Base-by-base conservation (phyloP, 2,329 filamentous ascomycete genomes). In the Talaromyces amestolkiae region DNA sequence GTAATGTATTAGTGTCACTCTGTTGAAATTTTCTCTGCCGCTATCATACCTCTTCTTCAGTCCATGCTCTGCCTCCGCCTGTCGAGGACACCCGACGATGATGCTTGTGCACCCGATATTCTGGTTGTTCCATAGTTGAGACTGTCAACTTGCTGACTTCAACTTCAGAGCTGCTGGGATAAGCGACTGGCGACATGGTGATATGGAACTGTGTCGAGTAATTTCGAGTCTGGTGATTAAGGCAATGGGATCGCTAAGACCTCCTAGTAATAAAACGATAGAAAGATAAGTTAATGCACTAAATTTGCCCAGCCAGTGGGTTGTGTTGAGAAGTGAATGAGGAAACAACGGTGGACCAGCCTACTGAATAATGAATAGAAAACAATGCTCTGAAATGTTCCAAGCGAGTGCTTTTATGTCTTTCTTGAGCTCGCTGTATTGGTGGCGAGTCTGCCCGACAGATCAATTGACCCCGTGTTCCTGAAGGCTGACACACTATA, bases 61-160 rank as follows among this genome's bases (percentile, higher is more conserved):
- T 93, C 91, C 91, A 94, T 65, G 91, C 91, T 76, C 91, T 85
- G 71, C 91, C 90, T 70, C 91, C 90, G 69, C 90, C 89, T 60
- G 89, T 90, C 66, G 89, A 88, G 24, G 87, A 85, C 68, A 85
- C 80, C 81, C 90, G 91, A 68, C 89, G 85, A 75, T 84, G 86
- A 64, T 69, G 66, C 79, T 91, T 90, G 66, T 82, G 80, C 74
- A 89, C 81, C 63, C 86, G 83, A 71, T 85, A 86, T 22, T 66
- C 58, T 6, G 59, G 13, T 45, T 66, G 64, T 22, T 63, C 31
- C 51, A 66, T 66, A 11, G 35, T 47, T 39, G 51, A 43, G 33
- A 58, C 19, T 35, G 58, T 13, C 35, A 19, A 3, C 31, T 65
- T 54, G 31, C 39, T 43, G 49, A 8, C n/a, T 56, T 53, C 35